phyloP scores from a whole-genome alignment of 208 protist genomes.

The Trichomonas vaginalis region DNA sequence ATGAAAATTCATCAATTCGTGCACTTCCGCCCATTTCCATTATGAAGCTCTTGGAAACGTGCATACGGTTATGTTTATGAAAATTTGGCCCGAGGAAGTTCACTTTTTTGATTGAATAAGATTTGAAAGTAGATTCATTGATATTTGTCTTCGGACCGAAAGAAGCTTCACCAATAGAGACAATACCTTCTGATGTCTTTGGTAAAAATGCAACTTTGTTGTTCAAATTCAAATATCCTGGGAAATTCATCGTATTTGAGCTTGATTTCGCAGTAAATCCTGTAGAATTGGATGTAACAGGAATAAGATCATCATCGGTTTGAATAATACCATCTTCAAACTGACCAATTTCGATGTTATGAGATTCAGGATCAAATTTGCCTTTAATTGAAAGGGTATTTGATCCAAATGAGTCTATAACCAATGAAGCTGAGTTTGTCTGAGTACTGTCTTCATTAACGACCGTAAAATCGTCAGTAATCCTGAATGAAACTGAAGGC shows the following conservation, averaged over 20 bases:
- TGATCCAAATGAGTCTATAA: not conserved
- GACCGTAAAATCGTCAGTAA: not conserved
- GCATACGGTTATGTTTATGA: not conserved
- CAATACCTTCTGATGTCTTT: not conserved
- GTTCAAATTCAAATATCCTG: not conserved
- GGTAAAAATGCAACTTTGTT: not conserved
- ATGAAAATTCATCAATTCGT: not conserved
- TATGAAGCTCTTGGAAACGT: not conserved
- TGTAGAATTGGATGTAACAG: not conserved
- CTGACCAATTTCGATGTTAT: not conserved
- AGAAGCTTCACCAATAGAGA: not conserved
- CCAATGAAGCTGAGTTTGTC: not conserved
- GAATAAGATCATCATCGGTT: not conserved
- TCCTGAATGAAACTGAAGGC: not conserved
- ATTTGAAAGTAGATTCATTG: not conserved
- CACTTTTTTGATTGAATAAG: not conserved
- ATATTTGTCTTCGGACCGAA: not conserved
- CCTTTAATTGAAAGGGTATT: not conserved
- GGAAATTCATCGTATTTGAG: not conserved
- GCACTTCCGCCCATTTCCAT: not conserved
- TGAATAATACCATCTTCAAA: not conserved
- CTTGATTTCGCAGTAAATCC: not conserved
- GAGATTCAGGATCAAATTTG: not conserved
- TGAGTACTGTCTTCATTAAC: not conserved
- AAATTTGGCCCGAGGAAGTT: not conserved